Conservation (phyloP, 306 rosid species). For the Coriaria nepalensis region DNA sequence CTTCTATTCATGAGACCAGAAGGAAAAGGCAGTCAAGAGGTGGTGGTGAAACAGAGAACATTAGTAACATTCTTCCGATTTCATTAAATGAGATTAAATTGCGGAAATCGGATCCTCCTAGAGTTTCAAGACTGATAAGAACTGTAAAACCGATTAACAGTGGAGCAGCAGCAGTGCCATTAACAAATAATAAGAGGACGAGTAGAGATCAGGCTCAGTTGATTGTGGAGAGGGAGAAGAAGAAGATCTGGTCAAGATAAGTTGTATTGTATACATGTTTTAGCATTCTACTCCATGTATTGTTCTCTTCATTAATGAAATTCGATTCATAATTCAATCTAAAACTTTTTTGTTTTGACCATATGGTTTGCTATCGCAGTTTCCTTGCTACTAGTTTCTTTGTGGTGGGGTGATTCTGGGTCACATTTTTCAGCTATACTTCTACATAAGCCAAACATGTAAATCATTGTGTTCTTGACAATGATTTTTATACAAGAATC, state of each 20-base stretch:
- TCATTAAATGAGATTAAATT: conserved; percentile 30
- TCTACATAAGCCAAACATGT: no score
- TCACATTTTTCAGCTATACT: no score
- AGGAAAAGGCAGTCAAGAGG: conserved; percentile 47
- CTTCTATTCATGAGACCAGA: conserved; percentile 42
- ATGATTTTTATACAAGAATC: no score
- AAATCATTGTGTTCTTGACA: no score
- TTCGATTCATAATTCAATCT: no score
- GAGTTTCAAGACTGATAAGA: conserved; percentile 34
- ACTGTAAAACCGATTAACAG: conserved; percentile 31
- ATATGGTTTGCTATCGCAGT: no score
- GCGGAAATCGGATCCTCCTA: conserved; percentile 79
- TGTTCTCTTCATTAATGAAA: no score
- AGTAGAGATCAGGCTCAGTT: conserved; percentile 52
- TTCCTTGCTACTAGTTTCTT: no score
- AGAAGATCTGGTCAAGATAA: conserved; percentile 71
- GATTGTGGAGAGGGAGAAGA: conserved; percentile 50
- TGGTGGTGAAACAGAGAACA: conserved; percentile 48
- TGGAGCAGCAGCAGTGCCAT: conserved; percentile 30
- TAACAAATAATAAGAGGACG: conserved; percentile 48
- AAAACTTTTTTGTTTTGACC: no score
- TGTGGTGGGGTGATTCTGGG: no score
- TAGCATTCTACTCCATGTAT: no score
- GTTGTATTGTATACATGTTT: no score
- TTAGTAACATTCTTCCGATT: conserved; percentile 14